phyloP scores from a whole-genome alignment of 257 asterid genomes.

The Salvia splendens region DNA sequence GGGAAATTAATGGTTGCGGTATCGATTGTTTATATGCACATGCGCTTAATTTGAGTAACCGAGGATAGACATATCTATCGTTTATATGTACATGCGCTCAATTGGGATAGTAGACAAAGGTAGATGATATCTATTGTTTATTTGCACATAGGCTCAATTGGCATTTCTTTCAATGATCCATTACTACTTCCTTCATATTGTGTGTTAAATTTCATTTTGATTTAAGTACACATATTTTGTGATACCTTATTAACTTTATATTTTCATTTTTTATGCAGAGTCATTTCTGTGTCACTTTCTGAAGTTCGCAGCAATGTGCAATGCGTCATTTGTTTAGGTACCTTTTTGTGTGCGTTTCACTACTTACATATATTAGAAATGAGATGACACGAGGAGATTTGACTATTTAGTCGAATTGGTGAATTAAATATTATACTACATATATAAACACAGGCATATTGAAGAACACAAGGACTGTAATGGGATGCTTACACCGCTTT shows the following conservation, averaged over 20 bases:
- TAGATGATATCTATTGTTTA: no score
- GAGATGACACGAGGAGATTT: no score
- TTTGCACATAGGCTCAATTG: no score
- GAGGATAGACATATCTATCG: no score
- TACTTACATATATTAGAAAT: neutral
- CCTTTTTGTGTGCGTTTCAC: neutral
- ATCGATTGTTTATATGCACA: no score
- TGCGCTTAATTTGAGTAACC: no score
- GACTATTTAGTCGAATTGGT: no score
- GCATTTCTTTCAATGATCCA: neutral
- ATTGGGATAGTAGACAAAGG: no score
- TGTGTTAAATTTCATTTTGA: neutral
- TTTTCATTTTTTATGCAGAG: neutral
- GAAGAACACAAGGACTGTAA: slow-evolving; percentile 55
- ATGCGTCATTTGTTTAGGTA: slow-evolving; percentile 44
- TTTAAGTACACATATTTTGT: neutral
- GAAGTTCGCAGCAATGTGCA: slow-evolving; percentile 17
- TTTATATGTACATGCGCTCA: no score
- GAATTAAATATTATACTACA: no score
- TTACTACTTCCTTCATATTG: neutral
- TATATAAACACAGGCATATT: slow-evolving; percentile 36
- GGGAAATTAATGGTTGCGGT: no score
- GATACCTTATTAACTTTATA: neutral
- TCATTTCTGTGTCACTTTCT: neutral
- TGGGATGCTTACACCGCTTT: slow-evolving; percentile 65